Base-by-base conservation (phyloP, 495 filamentous ascomycete genomes). In the Aspergillus haitiensis region DNA sequence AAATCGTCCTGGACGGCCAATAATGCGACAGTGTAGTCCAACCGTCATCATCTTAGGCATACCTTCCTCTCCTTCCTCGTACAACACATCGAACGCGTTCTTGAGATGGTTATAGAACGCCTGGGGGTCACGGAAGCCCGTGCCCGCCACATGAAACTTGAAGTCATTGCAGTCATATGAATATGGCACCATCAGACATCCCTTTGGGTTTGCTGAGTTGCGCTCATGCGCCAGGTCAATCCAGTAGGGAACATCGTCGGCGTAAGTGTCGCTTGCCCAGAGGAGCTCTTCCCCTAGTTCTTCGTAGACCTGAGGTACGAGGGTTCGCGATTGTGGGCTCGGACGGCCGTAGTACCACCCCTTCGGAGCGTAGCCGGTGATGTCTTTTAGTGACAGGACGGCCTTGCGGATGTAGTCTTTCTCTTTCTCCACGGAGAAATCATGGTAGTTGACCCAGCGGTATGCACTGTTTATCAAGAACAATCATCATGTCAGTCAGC, bases 31-130 rank as follows among this genome's bases (percentile, higher is more conserved):
- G 21, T 58, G 55, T 36, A 58, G 6, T 2, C 46, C 46, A 7
- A 58, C 9, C 7, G 55, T 58, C 55, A 58, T 58, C 55, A 58
- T 58, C 55, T 58, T 58, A 6, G 55, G 55, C 34, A 27, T 44
- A 0, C 55, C 55, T 36, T 51, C 35, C 35, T 51, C 47, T 1
- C 55, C 55, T 10, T 58, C 46, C 18, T 51, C 46, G 18, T 58
- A 58, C 8, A 58, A 35, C 46, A 58, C 47, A 44, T 58, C 55
- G 18, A 58, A 58, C 21, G 46, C 55, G 18, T 51, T 51, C 35
- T 58, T 44, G 2, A 50, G 16, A 44, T 58, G 35, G 12, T 36
- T 44, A 7, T 32, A 33, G 18, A 50, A 58, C 11, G 35, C 55
- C 46, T 42, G 13, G 5, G 55, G 55, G 33, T 57, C 55, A 8